Evolutionary conservation across 306 rosid species (phyloP), one percentile per base, ranked within the genome.

Genomic region (Citrullus amarus): DNA sequence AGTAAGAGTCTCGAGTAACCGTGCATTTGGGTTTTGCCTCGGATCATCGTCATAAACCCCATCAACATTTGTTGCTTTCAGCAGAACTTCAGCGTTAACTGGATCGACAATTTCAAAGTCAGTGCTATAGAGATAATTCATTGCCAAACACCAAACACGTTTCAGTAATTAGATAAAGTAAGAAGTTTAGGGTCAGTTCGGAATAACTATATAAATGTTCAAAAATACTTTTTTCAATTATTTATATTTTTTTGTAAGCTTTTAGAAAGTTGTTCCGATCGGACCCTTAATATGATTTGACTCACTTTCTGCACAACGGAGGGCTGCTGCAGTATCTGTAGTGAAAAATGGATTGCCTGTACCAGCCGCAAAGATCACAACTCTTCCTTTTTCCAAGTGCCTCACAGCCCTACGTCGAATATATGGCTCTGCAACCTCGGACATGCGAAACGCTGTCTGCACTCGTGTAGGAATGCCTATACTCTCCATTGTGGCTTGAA

Each of bases 401-500:
- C 99, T 83, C 70, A 95, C 88, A 58, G 99, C 99, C 85, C 99
- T 88, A 65, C 99, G 91, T 59, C 99, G 97, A 63, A 95, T 95
- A 67, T 95, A 95, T 70, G 98, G 98, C 79, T 95, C 98, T 62
- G 98, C 98, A 74, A 92, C 96, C 90, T 95, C 99, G 2, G 99
- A 88, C 97, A 95, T 95, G 9, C 97, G 91, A 79, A 95, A 95
- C 38, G 99, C 99, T 46, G 99, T 95, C 93, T 95, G 99, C 63
- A 92, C 99, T 82, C 99, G 86, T 17, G 99, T 95, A 66, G 99
- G 99, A 82, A 95, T 91, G 80, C 97, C 97, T 16, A 95, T 91
- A 74, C 99, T 95, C 85, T 95, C 99, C 99, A 92, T 95, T n/a
- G 99, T 95, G 66, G 99, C 97, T 88, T 95, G 99, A 81, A 95